Evolutionary conservation across 2,329 filamentous ascomycete genomes (phyloP).

Genomic region (Aspergillus carbonarius): DNA sequence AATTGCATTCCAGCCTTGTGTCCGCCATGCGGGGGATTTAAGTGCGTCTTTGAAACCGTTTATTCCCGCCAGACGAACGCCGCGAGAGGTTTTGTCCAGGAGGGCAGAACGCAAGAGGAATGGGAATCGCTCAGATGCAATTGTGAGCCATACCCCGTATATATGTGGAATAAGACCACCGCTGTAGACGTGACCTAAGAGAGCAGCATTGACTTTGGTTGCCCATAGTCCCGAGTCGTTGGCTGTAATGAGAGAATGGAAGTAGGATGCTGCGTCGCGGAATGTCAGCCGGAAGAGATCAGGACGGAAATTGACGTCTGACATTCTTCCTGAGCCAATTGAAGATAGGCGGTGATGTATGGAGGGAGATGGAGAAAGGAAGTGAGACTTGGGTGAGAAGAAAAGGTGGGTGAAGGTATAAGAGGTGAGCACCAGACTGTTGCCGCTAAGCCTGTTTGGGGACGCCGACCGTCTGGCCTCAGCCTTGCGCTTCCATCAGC

Average conservation of each 20-base stretch:
- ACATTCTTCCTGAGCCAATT: too few species aligned
- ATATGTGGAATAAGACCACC: not conserved
- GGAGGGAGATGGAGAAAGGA: too few species aligned
- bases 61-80: not conserved
- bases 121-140: not conserved
- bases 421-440: too few species aligned
- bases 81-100: not conserved
- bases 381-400: too few species aligned
- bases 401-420: too few species aligned
- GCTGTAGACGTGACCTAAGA: not conserved
- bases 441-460: too few species aligned
- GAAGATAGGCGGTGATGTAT: too few species aligned
- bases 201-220: not conserved
- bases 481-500: too few species aligned
- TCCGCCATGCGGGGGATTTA: not conserved
- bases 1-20: not conserved
- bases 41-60: not conserved
- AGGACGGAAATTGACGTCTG: not conserved
- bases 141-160: not conserved
- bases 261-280: not conserved
- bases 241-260: not conserved
- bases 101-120: not conserved
- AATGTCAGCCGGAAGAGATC: not conserved
- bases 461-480: too few species aligned
- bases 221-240: not conserved